These are phyloP conservation scores for Curvularia hawaiiensis DNA, from an alignment of 2,329 filamentous ascomycete species.

Conservation along the genomic window DNA sequence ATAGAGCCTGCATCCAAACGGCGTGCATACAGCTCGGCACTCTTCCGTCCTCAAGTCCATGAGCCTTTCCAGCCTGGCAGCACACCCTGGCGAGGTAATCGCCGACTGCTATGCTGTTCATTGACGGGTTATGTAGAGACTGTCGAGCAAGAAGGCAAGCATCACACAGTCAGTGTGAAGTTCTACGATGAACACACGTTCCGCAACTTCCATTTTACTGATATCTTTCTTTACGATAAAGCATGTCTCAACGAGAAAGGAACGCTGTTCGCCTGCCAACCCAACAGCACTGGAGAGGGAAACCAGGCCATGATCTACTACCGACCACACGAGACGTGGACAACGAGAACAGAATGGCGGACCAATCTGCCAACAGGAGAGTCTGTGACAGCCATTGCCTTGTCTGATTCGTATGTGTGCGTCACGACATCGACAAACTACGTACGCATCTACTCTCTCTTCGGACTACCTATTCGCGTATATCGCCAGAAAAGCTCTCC, in stretches of 20 bases:
- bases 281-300: constrained; percentile 51
- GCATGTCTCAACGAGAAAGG: constrained; percentile 87
- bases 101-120: constrained; percentile 92
- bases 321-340: constrained; percentile 96
- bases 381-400: constrained; percentile 81
- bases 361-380: constrained; percentile 88
- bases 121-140: constrained; percentile 96
- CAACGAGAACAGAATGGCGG: constrained; percentile 85
- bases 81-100: constrained; percentile 93
- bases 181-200: constrained; percentile 95
- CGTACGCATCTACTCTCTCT: constrained; percentile 89
- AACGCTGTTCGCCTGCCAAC: constrained; percentile 81
- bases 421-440: constrained; percentile 88
- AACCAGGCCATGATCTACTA: constrained; percentile 89
- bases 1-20: constrained; percentile 56
- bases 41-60: constrained; percentile 72
- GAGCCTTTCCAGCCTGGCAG: constrained; percentile 90
- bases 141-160: constrained; percentile 88
- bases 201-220: constrained; percentile 95
- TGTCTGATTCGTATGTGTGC: constrained; percentile 89
- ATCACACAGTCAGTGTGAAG: constrained; percentile 89
- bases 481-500: constrained; percentile 91
- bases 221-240: constrained; percentile 95
- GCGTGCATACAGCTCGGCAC: constrained; percentile 51
- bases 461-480: constrained; percentile 85